Evolutionary conservation across 208 protist species (phyloP), one percentile per base, ranked within the genome.

Genomic region (Wallacemonas sp.): DNA sequence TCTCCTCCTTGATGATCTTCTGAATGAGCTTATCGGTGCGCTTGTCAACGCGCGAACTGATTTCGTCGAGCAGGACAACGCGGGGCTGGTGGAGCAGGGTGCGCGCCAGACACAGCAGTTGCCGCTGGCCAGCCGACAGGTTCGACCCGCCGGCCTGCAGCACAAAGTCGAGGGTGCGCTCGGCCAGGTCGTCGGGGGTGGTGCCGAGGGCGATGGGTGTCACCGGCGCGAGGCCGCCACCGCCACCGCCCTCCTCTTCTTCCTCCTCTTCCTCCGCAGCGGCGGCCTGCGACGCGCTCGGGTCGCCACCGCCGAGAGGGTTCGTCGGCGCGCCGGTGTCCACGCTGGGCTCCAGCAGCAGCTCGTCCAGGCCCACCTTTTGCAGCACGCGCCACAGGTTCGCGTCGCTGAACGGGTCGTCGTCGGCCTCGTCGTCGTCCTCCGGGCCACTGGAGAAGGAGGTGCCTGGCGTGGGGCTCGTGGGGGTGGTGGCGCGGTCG

Each of bases 1-100:
- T 83, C 48, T 88, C 72, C 61, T 85, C 77, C 38, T 75, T 73
- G 61, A 99, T 90, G 28, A 94, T 92, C 23, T 87, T 26, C 69
- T 99, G 97, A 48, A 99, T 97, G 4, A 97, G 65, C 25, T 63
- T 49, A 49, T 98, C 96, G 1, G 94, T 91, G 44, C 74, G 77
- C 16, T 73, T 59, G 68, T 97, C 95, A 28, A 95, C 84, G 12
- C 67, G 57, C 5, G 93, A 87, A 52, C 96, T 98, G 10, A 97
- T 90, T 74, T 99, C 98, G 74, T 99, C 98, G 33, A 99, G 75
- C 22, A 99, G 81, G 12, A 99, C 67, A 0, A 99, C 76, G 33
- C 79, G 82, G 12, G 95, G 81, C 23, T 65, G 62, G 36, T 91
- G 85, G 18, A 99, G 79, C n/a, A 99, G 67, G 1, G 98, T 97